Base-by-base conservation (phyloP, 306 rosid genomes). In the Notholithocarpus densiflorus region DNA sequence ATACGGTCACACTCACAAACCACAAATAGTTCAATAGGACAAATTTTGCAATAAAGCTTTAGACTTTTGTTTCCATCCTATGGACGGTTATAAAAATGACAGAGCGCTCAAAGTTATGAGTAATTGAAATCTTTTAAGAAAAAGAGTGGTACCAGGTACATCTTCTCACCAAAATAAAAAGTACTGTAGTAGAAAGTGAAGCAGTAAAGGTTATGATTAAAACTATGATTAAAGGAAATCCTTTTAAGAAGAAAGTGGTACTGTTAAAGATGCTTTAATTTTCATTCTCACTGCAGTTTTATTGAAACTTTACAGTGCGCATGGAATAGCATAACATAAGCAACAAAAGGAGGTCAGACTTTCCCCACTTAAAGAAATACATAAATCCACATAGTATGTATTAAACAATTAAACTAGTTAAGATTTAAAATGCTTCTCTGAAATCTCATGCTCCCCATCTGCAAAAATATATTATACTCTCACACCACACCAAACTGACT, bases 261-360 rank as follows among this genome's bases (percentile, higher is more conserved):
- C 82, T 81, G 88, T 76, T 24, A 80, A 82, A 83, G 88, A 89
- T 87, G 90, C 93, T 75, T 74, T 53, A 62, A 79, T 82, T 84
- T 74, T 53, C 73, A 79, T 81, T 84, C 83, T 71, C 82, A 61
- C 71, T 82, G 82, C 85, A 83, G 37, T 79, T 80, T 83, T 80
- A 73, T 83, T 84, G 88, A 76, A 90, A 86, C 91, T 90, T 89
- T 90, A 84, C 91, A 84, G 93, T 89, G 98, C 96, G 95, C 97
- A 92, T 92, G 98, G 91, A 84, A 82, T 64, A 84, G 83, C 85
- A 79, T 80, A 73, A 83, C 85, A 79, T 81, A 73, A 83, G 79
- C 90, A 87, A 85, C 84, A 83, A 91, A 92, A 88, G 84, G 82
- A 74, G 71, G 88, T 83, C 92, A 86, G 83, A 88, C 88, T 87